Base-by-base conservation (phyloP, 2,329 filamentous ascomycete species). In the Lecanosticta acicola region DNA sequence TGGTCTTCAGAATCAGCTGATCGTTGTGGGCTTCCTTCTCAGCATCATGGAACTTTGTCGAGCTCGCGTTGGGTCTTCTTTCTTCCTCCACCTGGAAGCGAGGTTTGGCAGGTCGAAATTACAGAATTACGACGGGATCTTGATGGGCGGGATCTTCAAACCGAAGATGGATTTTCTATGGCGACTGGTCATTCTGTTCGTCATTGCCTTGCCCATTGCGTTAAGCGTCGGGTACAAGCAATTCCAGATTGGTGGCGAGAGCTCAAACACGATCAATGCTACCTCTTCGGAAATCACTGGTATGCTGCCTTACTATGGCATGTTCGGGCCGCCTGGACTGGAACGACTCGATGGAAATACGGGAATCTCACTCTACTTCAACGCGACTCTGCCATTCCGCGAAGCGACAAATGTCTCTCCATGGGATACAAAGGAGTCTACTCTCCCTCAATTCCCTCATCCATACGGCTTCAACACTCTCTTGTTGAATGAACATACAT, bases 11-110 rank as follows among this genome's bases (percentile, higher is more conserved):
- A 43, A 43, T 20, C 41, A 43, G 18, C 19, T 43, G 9, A 43
- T 37, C n/a, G 17, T 43, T 4, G 26, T 24, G n/a, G 41, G 41
- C 33, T 43, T 43, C 19, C 18, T 43, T 13, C 41, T 43, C 33
- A 38, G 33, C 26, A 20, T 43, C 14, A 43, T 43, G 41, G 21
- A 43, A 7, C 18, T 43, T 7, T 43, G 41, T 19, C 32, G 34
- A n/a, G 19, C 5, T 20, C 32, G 32, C 3, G 3, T 21, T 2
- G 35, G 29, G 10, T 26, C 41, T 3, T 43, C 24, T n/a, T 10
- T 43, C 16, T 32, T 37, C 20, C 10, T 43, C 9, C 18, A 36
- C 8, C 10, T 43, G 32, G 35, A 43, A 43, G 41, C 41, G 9
- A 32, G 32, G 17, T 32, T 26, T n/a, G 32, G 32, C 4, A 5